Evolutionary conservation across 176 grass and related monocot species (phyloP).

Genomic region (Musa troglodytarum): DNA sequence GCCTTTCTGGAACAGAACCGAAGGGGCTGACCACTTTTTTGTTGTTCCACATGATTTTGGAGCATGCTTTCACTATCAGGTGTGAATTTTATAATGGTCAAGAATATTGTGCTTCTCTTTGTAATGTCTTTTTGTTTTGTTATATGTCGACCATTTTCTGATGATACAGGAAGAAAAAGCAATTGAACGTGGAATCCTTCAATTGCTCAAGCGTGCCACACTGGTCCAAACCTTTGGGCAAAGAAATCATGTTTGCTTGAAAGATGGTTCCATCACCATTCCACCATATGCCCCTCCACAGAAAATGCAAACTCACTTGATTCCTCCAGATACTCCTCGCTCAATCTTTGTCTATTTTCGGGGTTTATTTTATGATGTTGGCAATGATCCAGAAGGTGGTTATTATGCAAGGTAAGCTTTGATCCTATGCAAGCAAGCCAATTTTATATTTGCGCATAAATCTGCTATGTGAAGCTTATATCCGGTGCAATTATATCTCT

Average conservation of each 20-base stretch:
- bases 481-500: background rate
- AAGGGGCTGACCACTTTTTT: constrained; percentile 85
- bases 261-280: constrained; percentile 77
- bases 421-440: no score
- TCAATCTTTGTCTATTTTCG: constrained; percentile 87
- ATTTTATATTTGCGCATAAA: no score
- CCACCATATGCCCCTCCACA: constrained; percentile 81
- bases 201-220: constrained; percentile 52
- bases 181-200: constrained; percentile 64
- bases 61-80: constrained; percentile 90
- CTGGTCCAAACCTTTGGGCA: constrained; percentile 81
- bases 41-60: constrained; percentile 76
- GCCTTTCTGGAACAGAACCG: constrained; percentile 84
- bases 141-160: background rate
- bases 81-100: constrained; percentile 14
- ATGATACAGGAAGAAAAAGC: constrained; percentile 65
- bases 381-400: constrained; percentile 81
- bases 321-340: constrained; percentile 51
- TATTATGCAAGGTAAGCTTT: constrained; percentile 66
- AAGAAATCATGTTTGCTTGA: constrained; percentile 81
- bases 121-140: background rate
- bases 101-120: background rate
- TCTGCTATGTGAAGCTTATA: background rate
- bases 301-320: constrained; percentile 87
- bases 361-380: constrained; percentile 73